Evolutionary conservation across 306 rosid species (phyloP).

Genomic region (Hippophae rhamnoides): DNA sequence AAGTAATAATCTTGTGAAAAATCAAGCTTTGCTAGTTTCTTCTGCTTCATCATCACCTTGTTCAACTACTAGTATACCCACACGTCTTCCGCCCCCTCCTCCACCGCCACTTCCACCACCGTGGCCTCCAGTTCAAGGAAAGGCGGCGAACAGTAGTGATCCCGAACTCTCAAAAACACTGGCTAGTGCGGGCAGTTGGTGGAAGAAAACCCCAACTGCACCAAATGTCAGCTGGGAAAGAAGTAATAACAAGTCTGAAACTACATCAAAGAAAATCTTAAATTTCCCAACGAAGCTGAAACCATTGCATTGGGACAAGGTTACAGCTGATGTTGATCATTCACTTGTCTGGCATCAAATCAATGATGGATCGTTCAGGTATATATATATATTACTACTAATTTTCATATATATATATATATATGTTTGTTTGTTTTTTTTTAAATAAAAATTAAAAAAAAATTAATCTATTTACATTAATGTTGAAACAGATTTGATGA

Average conservation of each 20-base stretch:
- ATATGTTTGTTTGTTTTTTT: too few relatives aligned
- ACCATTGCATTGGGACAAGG: slow-evolving; percentile 94
- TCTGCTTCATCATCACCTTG: slow-evolving; percentile 11
- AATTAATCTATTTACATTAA: too few relatives aligned
- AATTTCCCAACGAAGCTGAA: slow-evolving; percentile 44
- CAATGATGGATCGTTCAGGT: slow-evolving; percentile 72
- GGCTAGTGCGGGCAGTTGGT: slow-evolving; percentile 22
- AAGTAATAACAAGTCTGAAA: slow-evolving; percentile 17
- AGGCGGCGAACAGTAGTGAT: slow-evolving; percentile 8
- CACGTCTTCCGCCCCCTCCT: slow-evolving; percentile 5
- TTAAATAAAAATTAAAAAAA: too few relatives aligned
- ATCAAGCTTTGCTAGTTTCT: slow-evolving; percentile 17
- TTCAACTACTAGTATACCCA: not conserved
- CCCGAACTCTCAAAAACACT: slow-evolving; percentile 15
- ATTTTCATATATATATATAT: too few relatives aligned
- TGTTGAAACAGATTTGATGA: slow-evolving; percentile 49
- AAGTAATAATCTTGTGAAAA: slow-evolving; percentile 24
- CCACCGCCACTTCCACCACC: not conserved
- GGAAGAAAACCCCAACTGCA: slow-evolving; percentile 33
- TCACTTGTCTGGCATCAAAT: slow-evolving; percentile 80
- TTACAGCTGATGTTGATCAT: slow-evolving; percentile 62
- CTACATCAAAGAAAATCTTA: slow-evolving; percentile 25
- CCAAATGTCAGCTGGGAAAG: slow-evolving; percentile 28
- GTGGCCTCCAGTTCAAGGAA: slow-evolving; percentile 7
- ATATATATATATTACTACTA: not conserved